These are phyloP conservation scores for Aphanoascus verrucosus DNA, from an alignment of 2,329 filamentous ascomycete species.

Conservation along the genomic window DNA sequence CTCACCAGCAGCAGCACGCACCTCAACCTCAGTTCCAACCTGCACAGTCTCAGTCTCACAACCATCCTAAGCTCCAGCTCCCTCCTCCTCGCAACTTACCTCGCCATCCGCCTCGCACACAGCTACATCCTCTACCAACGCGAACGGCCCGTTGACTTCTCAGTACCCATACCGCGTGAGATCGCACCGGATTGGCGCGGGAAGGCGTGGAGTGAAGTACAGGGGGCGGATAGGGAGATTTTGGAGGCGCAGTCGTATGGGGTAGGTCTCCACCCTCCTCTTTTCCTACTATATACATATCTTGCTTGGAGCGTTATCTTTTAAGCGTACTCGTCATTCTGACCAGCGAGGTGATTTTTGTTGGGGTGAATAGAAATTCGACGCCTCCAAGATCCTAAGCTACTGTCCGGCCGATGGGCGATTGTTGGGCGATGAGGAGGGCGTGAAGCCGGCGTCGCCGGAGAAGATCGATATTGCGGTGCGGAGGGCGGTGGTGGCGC, in stretches of 20 bases:
- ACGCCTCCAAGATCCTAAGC: slow-evolving; percentile 32
- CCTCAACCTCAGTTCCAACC: too few relatives aligned
- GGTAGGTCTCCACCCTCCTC: slow-evolving; percentile 22
- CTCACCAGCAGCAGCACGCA: neutral
- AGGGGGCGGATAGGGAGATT: slow-evolving; percentile 26
- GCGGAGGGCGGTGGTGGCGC: slow-evolving; percentile 60
- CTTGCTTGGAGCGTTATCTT: too few relatives aligned
- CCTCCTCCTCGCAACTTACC: slow-evolving; percentile 4
- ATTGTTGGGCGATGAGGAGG: slow-evolving; percentile 57
- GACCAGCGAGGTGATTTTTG: neutral
- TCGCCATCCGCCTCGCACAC: slow-evolving; percentile 9
- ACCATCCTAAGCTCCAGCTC: slow-evolving; percentile 11
- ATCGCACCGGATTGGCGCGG: slow-evolving; percentile 24
- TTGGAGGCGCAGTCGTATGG: slow-evolving; percentile 31
- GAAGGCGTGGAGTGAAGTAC: slow-evolving; percentile 29
- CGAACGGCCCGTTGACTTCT: slow-evolving; percentile 30
- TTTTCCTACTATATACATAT: too few relatives aligned
- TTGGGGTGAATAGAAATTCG: slow-evolving; percentile 27
- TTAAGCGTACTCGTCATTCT: neutral
- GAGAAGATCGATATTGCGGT: slow-evolving; percentile 71
- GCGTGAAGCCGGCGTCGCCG: slow-evolving; percentile 58
- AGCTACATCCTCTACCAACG: slow-evolving; percentile 15
- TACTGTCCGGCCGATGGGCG: slow-evolving; percentile 75
- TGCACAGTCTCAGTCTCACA: neutral
- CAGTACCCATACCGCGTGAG: slow-evolving; percentile 30